A percentile compares a stretch with the other conserved stretches of the same genome.
Conservation (phyloP, 352 stramenopile species). For the Phytophthora sp. region DNA sequence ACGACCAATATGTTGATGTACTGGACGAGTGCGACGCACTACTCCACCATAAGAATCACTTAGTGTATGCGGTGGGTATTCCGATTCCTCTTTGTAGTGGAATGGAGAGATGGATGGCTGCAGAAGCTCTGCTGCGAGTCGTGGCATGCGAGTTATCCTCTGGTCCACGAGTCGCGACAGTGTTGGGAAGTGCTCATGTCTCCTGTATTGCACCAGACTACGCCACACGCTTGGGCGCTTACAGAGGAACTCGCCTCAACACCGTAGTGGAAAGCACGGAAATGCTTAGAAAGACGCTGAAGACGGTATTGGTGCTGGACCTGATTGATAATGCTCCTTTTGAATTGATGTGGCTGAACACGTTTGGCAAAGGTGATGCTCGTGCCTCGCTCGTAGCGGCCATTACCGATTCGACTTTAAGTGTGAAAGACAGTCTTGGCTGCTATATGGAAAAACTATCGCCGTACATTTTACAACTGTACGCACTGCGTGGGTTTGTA, state of each 20-base stretch:
- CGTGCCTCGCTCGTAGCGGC: slow-evolving; percentile 34
- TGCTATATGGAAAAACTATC: slow-evolving; percentile 15
- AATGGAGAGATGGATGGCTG: slow-evolving; percentile 55
- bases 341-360: slow-evolving; percentile 69
- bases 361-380: slow-evolving; percentile 19
- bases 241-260: slow-evolving; percentile 51
- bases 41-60: slow-evolving; percentile 87
- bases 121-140: slow-evolving; percentile 51
- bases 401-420: slow-evolving; percentile 42
- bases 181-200: slow-evolving; percentile 51
- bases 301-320: slow-evolving; percentile 55
- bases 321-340: slow-evolving; percentile 66
- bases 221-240: slow-evolving; percentile 38
- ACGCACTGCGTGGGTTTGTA: slow-evolving; percentile 78
- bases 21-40: slow-evolving; percentile 91
- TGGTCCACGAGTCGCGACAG: slow-evolving; percentile 21
- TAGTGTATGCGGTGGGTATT: slow-evolving; percentile 85
- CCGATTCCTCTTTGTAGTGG: slow-evolving; percentile 53
- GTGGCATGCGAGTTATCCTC: slow-evolving; percentile 12
- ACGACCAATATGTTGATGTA: slow-evolving; percentile 72
- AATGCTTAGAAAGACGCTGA: slow-evolving; percentile 25
- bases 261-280: slow-evolving; percentile 20
- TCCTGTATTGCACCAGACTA: slow-evolving; percentile 46
- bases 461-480: slow-evolving; percentile 43
- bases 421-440: slow-evolving; percentile 27